A percentile compares a stretch with the other conserved stretches of the same genome.
Conservation (phyloP, 352 stramenopile species). For the Phytophthora colocasiae region DNA sequence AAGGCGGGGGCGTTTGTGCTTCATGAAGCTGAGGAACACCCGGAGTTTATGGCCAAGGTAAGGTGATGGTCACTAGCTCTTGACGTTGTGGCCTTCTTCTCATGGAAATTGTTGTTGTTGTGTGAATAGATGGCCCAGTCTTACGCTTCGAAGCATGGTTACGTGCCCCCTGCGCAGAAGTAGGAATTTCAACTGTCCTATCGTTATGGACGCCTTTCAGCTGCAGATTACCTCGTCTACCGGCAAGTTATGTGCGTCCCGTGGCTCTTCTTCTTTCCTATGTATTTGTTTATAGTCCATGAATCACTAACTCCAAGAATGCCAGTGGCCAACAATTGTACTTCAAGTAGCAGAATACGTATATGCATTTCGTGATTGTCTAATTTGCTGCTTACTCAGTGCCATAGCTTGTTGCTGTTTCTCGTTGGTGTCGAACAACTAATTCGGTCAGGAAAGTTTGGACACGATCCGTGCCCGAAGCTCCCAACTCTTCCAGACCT, state of each 20-base stretch:
- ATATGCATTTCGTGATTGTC: constrained; percentile 21
- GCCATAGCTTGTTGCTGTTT: constrained; percentile 31
- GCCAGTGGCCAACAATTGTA: constrained; percentile 10
- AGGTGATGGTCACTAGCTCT: background rate
- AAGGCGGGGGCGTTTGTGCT: constrained; percentile 75
- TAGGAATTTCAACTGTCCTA: constrained; percentile 14
- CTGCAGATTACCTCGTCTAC: background rate
- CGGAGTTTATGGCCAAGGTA: constrained; percentile 77
- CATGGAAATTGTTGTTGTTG: constrained; percentile 9
- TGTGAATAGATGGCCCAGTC: constrained; percentile 50
- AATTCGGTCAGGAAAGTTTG: constrained; percentile 34
- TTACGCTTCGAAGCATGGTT: constrained; percentile 51
- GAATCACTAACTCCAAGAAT: constrained; percentile 16
- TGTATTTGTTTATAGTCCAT: constrained; percentile 31
- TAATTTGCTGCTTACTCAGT: constrained; percentile 16
- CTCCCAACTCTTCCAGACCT: constrained; percentile 33
- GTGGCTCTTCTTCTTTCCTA: constrained; percentile 26
- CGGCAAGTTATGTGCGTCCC: constrained; percentile 18
- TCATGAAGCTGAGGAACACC: constrained; percentile 73
- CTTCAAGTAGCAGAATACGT: constrained; percentile 3
- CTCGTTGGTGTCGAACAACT: constrained; percentile 35
- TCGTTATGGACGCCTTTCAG: no score
- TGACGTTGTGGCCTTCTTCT: constrained; percentile 3
- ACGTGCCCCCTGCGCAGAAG: constrained; percentile 50
- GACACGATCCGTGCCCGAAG: constrained; percentile 26